These are phyloP conservation scores for Colletotrichum eleusines DNA, from an alignment of 2,329 filamentous ascomycete species.

Conservation along the genomic window DNA sequence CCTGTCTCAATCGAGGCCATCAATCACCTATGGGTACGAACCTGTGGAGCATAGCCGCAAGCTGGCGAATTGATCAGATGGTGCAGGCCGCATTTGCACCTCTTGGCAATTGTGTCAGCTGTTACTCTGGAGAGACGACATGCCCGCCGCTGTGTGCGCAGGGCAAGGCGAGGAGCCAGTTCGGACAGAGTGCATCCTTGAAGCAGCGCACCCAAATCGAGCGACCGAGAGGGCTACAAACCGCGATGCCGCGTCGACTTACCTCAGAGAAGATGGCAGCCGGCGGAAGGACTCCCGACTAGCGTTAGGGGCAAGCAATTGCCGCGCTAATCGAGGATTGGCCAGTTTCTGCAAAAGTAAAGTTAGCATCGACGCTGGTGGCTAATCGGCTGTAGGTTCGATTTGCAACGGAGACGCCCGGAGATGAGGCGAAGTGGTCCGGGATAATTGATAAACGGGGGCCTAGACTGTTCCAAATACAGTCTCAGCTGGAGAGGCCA, in stretches of 20 bases:
- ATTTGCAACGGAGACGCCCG: conserved; percentile 26
- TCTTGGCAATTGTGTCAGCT: conserved; percentile 1
- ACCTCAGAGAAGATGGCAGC: background rate
- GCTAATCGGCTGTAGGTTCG: conserved; percentile 13
- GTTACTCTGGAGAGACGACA: background rate
- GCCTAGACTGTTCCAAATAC: conserved; percentile 35
- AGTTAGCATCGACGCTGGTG: conserved; percentile 5
- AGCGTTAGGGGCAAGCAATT: background rate
- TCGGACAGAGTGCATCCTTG: background rate
- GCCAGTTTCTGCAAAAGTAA: background rate
- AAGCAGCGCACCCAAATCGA: background rate
- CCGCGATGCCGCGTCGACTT: background rate
- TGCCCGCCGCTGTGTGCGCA: background rate
- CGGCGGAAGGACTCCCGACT: background rate
- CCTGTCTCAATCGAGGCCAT: background rate
- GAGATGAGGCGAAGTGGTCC: conserved; percentile 23
- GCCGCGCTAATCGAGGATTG: conserved; percentile 2
- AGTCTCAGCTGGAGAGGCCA: conserved; percentile 22
- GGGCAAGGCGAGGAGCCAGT: background rate
- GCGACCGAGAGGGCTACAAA: background rate
- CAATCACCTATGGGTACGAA: background rate
- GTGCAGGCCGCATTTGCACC: background rate
- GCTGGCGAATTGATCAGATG: background rate
- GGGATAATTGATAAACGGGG: conserved; percentile 36
- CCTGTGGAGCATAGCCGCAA: background rate